Conservation (phyloP, 148 eudicot genomes). For the Camellia japonica region DNA sequence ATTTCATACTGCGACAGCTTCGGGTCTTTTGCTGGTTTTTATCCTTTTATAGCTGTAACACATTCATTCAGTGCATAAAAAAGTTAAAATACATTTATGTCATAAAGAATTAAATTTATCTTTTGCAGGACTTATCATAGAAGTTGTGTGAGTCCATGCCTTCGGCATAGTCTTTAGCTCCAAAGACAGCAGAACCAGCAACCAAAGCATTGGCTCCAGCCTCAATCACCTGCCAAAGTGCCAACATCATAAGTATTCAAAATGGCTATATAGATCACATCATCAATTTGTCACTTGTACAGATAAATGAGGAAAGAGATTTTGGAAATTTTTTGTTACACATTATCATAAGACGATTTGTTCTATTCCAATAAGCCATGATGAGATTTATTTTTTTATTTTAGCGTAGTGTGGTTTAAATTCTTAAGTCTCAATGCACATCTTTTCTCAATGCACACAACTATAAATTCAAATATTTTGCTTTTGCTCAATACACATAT, state of each 20-base stretch:
- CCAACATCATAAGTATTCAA: constrained; percentile 7
- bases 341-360: not conserved
- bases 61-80: constrained; percentile 12
- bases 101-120: not conserved
- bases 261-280: too few relatives aligned
- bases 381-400: too few relatives aligned
- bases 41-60: constrained; percentile 91
- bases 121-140: constrained; percentile 11
- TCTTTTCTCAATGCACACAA: too few relatives aligned
- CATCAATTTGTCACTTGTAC: not conserved
- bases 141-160: constrained; percentile 35
- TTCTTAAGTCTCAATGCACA: too few relatives aligned
- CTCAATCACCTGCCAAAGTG: constrained; percentile 71
- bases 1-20: constrained; percentile 71
- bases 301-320: not conserved
- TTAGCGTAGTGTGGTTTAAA: too few relatives aligned
- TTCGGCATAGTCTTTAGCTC: constrained; percentile 98
- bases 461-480: too few relatives aligned
- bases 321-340: not conserved
- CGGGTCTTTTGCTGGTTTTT: constrained; percentile 93
- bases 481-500: too few relatives aligned
- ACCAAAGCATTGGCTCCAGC: constrained; percentile 99
- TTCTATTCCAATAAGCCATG: not conserved
- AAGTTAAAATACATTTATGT: constrained; percentile 15
- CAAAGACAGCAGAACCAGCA: constrained; percentile 99